phyloP scores from a whole-genome alignment of 768 basidiomycete species.

The Boletus reticulatus region DNA sequence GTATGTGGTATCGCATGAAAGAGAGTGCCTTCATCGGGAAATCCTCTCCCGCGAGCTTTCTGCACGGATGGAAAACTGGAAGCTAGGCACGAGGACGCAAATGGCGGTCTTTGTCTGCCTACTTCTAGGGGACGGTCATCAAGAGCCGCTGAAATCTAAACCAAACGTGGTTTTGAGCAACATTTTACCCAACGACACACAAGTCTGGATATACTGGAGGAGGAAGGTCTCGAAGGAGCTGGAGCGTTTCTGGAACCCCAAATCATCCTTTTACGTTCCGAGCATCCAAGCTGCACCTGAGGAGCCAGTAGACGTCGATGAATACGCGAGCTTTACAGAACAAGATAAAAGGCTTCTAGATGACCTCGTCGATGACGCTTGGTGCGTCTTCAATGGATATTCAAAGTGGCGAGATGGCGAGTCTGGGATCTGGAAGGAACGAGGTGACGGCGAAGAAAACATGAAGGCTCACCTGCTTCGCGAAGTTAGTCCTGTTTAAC shows the following conservation, averaged over 20 bases:
- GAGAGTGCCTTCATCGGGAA: slow-evolving; percentile 13
- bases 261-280: slow-evolving; percentile 8
- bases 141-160: not conserved
- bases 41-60: slow-evolving; percentile 17
- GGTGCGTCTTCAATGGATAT: slow-evolving; percentile 21
- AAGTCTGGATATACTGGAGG: slow-evolving; percentile 29
- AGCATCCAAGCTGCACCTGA: slow-evolving; percentile 11
- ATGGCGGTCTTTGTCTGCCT: slow-evolving; percentile 30
- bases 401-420: slow-evolving; percentile 6
- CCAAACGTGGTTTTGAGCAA: slow-evolving; percentile 2
- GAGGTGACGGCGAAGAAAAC: not conserved
- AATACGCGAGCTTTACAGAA: slow-evolving; percentile 2
- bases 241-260: slow-evolving; percentile 2
- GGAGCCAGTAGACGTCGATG: slow-evolving; percentile 4
- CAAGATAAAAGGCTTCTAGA: slow-evolving; percentile 9
- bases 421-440: not conserved
- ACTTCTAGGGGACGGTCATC: slow-evolving; percentile 10
- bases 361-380: slow-evolving; percentile 21
- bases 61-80: slow-evolving; percentile 9
- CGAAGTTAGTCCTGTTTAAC: slow-evolving; percentile 3
- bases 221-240: slow-evolving; percentile 21
- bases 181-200: slow-evolving; percentile 30
- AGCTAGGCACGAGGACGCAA: slow-evolving; percentile 25
- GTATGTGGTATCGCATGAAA: slow-evolving; percentile 32
- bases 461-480: not conserved